Conservation (phyloP, 257 asterid genomes). For the Solanum appendiculatum region DNA sequence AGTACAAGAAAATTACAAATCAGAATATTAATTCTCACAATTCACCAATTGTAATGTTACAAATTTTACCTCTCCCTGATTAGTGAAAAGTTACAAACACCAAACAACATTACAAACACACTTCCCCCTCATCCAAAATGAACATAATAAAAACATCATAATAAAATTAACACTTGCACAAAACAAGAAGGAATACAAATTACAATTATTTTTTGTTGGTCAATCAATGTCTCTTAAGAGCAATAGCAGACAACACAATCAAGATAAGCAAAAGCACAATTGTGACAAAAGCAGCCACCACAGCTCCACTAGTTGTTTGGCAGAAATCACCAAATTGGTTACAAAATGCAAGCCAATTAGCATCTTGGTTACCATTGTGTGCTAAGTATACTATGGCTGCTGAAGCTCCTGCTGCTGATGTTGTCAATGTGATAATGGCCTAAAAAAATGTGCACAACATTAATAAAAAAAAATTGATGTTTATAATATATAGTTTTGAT, state of each 20-base stretch:
- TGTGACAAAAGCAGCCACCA: constrained; percentile 41
- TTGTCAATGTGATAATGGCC: constrained; percentile 39
- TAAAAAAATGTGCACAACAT: background rate
- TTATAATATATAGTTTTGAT: background rate
- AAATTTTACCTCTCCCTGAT: background rate
- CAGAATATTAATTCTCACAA: background rate
- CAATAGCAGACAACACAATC: constrained; percentile 47
- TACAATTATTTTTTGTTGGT: background rate
- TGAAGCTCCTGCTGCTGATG: constrained; percentile 50
- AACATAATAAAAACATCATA: background rate
- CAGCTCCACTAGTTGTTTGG: constrained; percentile 37
- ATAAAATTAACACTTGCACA: background rate
- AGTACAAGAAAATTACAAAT: background rate
- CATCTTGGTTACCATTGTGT: constrained; percentile 48
- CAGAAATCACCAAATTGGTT: constrained; percentile 55
- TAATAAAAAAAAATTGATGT: background rate
- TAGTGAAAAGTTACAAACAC: background rate
- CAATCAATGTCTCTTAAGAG: constrained; percentile 27
- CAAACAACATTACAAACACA: background rate
- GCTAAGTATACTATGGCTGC: constrained; percentile 72
- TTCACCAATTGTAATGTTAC: background rate
- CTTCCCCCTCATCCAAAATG: background rate
- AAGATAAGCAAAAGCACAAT: constrained; percentile 30
- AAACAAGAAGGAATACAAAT: background rate
- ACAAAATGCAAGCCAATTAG: constrained; percentile 71